Evolutionary conservation across 2,329 filamentous ascomycete genomes (phyloP).

Genomic region (Neobulgaria alba): DNA sequence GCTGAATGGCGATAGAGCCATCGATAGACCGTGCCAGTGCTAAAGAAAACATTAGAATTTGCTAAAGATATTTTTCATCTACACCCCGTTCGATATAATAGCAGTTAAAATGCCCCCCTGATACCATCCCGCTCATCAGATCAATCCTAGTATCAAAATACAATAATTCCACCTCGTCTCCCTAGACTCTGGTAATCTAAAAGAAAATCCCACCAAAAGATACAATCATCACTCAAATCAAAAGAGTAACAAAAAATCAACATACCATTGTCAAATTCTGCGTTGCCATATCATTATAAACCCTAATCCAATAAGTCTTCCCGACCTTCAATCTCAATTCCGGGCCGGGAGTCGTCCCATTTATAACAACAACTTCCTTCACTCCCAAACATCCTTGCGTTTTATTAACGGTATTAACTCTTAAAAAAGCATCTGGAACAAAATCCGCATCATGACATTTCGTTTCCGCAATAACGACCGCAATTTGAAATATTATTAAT

Average conservation of each 20-base stretch:
- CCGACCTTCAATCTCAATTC: slow-evolving; percentile 34
- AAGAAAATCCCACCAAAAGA: too few species aligned
- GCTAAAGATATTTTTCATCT: too few species aligned
- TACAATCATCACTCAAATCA: background rate
- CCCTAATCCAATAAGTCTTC: slow-evolving; percentile 41
- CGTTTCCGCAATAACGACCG: background rate
- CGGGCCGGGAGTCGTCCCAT: slow-evolving; percentile 41
- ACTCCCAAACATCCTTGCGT: slow-evolving; percentile 30
- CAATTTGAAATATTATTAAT: too few species aligned
- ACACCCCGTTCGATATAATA: too few species aligned
- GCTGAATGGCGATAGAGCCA: slow-evolving; percentile 40
- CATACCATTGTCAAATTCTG: slow-evolving; percentile 43
- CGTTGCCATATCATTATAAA: slow-evolving; percentile 42
- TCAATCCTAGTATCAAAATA: too few species aligned
- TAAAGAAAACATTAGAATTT: too few species aligned
- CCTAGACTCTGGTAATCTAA: too few species aligned
- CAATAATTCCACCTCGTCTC: too few species aligned
- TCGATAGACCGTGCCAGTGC: slow-evolving; percentile 48
- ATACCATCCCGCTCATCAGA: too few species aligned
- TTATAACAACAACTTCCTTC: slow-evolving; percentile 35
- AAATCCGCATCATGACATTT: slow-evolving; percentile 18
- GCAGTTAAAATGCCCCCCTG: too few species aligned
- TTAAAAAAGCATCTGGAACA: slow-evolving; percentile 34
- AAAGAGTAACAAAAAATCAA: background rate
- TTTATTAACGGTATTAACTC: slow-evolving; percentile 32